Evolutionary conservation across 2,329 filamentous ascomycete genomes (phyloP), one percentile per base, ranked within the genome.

Genomic region (Ceratocystiopsis brevicomis): DNA sequence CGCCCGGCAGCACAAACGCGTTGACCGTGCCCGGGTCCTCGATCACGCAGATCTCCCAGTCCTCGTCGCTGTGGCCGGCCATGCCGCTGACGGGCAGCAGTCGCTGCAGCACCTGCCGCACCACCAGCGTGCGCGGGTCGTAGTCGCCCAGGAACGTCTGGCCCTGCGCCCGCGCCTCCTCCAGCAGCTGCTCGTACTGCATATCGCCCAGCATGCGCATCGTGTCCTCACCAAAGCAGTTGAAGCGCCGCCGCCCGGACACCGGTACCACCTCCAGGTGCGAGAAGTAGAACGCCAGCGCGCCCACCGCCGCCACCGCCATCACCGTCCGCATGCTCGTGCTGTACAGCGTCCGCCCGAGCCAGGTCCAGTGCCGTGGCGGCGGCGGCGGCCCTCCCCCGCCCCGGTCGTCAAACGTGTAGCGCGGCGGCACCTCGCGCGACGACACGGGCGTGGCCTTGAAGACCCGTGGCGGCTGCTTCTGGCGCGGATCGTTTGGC

Each of bases 21-120:
- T 88, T 88, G 49, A 68, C 66, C 36, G 69, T 70, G 67, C 64
- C 49, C 17, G 65, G 64, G 47, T 77, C 76, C n/a, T 82, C 69
- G 52, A 88, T 84, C 8, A 88, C 81, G 52, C 70, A 65, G 4
- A 87, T 68, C 59, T 85, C 77, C 81, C 82, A 87, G 13, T 72
- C 55, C 40, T 40, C 44, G 45, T 57, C 46, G 49, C 68, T 60
- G 48, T 68, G 59, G 5, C 25, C 25, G 43, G 57, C 53, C 61
- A 81, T 61, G 6, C 77, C 77, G 49, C 71, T 76, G 41, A 76
- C 75, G 6, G 78, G 78, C 21, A 86, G 71, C 52, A 88, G 57
- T 44, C 76, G 61, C 42, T 63, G 55, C 66, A 87, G 69, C 13
- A 87, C 78, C 46, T 70, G 62, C 54, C 68, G 65, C 8, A 86